Percentiles rank a stretch among this genome's conserved stretches.
These are phyloP conservation scores for Calonectria naviculata DNA, from an alignment of 2,329 filamentous ascomycete genomes.

Conservation along the genomic window DNA sequence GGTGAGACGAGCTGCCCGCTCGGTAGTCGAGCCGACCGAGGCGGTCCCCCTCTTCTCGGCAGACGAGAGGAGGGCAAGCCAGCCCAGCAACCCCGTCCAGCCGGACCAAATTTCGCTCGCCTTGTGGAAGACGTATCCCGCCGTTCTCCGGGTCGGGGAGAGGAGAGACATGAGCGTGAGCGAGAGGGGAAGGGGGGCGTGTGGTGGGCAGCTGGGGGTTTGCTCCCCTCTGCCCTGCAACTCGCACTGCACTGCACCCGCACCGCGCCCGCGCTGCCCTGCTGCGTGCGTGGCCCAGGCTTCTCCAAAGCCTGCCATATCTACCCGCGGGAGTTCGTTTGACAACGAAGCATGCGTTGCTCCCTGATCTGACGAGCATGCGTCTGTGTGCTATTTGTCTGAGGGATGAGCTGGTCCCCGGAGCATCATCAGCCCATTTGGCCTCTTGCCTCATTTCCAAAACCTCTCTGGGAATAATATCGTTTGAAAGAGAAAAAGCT, in stretches of 20 bases:
- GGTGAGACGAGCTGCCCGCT: conserved; percentile 3
- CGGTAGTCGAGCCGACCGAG: conserved; percentile 6
- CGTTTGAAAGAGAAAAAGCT: conserved; percentile 2
- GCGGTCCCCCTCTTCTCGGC: conserved; percentile 2
- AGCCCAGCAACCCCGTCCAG: conserved; percentile 11
- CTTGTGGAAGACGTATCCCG: conserved; percentile 5
- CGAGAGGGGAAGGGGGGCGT: background rate
- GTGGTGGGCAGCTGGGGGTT: background rate
- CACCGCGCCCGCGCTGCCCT: background rate
- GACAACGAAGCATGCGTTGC: conserved; percentile 19
- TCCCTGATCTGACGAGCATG: conserved; percentile 3
- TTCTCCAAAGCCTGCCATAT: background rate
- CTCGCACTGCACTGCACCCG: background rate
- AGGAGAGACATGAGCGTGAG: background rate
- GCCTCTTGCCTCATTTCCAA: background rate
- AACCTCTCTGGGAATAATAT: background rate
- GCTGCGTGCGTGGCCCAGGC: conserved; percentile 3
- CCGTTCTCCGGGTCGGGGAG: background rate
- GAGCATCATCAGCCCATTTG: conserved; percentile 18
- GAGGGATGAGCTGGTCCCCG: conserved; percentile 1
- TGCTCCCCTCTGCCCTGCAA: background rate
- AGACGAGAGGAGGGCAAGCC: background rate
- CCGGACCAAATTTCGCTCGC: conserved; percentile 21
- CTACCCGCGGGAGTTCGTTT: background rate
- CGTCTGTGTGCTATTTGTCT: background rate